Conservation (phyloP, 1,284 basidiomycete genomes). For the Boletus sp. region DNA sequence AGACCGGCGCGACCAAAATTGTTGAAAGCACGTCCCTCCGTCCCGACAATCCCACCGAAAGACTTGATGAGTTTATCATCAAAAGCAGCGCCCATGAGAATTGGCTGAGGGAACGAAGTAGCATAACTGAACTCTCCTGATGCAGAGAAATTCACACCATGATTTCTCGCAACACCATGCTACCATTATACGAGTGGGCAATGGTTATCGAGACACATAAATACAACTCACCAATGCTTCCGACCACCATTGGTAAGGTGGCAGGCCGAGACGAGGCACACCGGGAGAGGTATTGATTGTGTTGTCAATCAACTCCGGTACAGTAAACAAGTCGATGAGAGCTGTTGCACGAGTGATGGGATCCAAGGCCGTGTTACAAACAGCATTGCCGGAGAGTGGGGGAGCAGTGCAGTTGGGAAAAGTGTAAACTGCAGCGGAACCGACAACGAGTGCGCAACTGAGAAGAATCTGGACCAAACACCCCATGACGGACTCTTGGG, state of each 20-base stretch:
- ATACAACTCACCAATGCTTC: constrained; percentile 43
- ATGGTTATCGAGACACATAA: background rate
- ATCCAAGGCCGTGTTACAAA: constrained; percentile 47
- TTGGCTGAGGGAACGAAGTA: constrained; percentile 69
- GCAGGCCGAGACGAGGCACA: constrained; percentile 48
- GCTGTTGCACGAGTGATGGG: constrained; percentile 46
- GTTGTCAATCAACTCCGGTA: constrained; percentile 48
- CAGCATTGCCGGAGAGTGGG: constrained; percentile 42
- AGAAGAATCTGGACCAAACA: background rate
- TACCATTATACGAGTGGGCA: constrained; percentile 15
- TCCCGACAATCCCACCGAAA: constrained; percentile 48
- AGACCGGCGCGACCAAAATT: constrained; percentile 47
- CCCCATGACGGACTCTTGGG: constrained; percentile 1
- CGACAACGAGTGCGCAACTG: constrained; percentile 1
- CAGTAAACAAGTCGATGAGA: constrained; percentile 44
- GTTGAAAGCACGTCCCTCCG: constrained; percentile 54
- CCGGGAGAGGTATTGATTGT: constrained; percentile 47
- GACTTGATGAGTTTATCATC: constrained; percentile 49
- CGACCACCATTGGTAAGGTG: constrained; percentile 53
- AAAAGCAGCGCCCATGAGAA: constrained; percentile 90
- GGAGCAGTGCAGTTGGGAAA: constrained; percentile 49
- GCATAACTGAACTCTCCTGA: constrained; percentile 51
- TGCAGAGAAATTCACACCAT: constrained; percentile 46
- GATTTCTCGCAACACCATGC: constrained; percentile 53
- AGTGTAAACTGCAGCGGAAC: background rate